These are phyloP conservation scores for Eutrema japonicum DNA, from an alignment of 345 rosid genomes.

Conservation along the genomic window DNA sequence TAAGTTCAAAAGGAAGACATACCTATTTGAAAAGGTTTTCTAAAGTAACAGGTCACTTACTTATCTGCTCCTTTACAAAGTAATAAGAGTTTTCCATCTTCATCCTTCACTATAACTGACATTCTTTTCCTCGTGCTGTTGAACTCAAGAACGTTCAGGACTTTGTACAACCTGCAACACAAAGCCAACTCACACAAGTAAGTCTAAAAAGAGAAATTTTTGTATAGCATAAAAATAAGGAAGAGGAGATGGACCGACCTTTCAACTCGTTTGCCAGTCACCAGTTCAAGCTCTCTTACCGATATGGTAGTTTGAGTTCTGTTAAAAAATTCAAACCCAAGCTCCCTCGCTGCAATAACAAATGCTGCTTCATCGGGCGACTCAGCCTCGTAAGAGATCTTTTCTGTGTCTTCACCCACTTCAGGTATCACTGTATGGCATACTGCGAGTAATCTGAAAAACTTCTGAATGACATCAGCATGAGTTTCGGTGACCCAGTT, in stretches of 20 bases:
- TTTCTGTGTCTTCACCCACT: constrained; percentile 71
- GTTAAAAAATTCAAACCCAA: constrained; percentile 81
- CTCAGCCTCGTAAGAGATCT: constrained; percentile 85
- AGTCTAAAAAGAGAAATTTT: not conserved
- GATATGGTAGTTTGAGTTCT: constrained; percentile 77
- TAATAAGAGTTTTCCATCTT: constrained; percentile 70
- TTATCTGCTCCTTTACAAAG: constrained; percentile 96
- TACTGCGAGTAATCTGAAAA: constrained; percentile 72
- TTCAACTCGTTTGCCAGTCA: constrained; percentile 63
- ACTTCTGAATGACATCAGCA: constrained; percentile 65
- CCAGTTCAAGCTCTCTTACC: constrained; percentile 60
- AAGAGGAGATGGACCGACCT: constrained; percentile 50
- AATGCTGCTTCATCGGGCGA: constrained; percentile 97
- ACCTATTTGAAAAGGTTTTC: not conserved
- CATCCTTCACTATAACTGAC: constrained; percentile 82
- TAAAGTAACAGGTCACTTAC: constrained; percentile 43
- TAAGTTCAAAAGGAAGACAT: not conserved
- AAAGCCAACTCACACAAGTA: not conserved
- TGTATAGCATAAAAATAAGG: not conserved
- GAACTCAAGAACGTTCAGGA: constrained; percentile 81
- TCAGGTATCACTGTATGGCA: constrained; percentile 96
- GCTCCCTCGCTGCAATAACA: constrained; percentile 94
- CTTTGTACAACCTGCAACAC: constrained; percentile 63
- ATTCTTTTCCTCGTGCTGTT: constrained; percentile 89
- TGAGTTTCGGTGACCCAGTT: constrained; percentile 75